A percentile compares a stretch with the other conserved stretches of the same genome.
Conservation (phyloP, 257 asterid species). For the Salvia rosmarinus region DNA sequence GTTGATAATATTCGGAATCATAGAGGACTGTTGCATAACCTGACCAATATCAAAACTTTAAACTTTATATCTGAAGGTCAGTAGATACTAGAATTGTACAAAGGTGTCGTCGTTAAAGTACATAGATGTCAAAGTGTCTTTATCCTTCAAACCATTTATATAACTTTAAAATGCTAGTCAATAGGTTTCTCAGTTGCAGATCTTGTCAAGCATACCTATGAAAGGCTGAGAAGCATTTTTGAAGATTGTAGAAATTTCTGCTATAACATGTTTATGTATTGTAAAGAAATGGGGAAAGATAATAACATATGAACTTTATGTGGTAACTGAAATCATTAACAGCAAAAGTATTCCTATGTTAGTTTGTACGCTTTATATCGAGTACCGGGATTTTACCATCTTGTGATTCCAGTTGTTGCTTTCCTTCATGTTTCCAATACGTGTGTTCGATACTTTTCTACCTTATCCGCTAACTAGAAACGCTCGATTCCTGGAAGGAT, state of each 20-base stretch:
- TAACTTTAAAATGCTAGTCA: too few relatives aligned
- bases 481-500: too few relatives aligned
- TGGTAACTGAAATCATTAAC: too few relatives aligned
- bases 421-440: too few relatives aligned
- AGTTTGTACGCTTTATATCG: too few relatives aligned
- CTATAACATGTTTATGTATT: neutral
- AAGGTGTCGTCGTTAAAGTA: constrained; percentile 21
- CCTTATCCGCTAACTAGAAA: too few relatives aligned
- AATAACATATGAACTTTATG: neutral
- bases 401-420: too few relatives aligned
- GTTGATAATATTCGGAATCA: constrained; percentile 60
- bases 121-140: constrained; percentile 6
- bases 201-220: neutral
- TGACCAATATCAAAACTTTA: constrained; percentile 61
- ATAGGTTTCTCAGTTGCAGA: neutral
- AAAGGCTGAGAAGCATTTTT: neutral
- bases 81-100: constrained; percentile 44
- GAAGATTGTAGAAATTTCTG: neutral
- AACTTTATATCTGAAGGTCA: constrained; percentile 64
- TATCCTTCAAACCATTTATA: neutral
- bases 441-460: too few relatives aligned
- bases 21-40: constrained; percentile 62
- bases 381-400: too few relatives aligned
- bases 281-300: neutral
- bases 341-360: too few relatives aligned